A percentile compares a stretch with the other conserved stretches of the same genome.
phyloP scores from a whole-genome alignment of 2,329 filamentous ascomycete species.

The Coniochaeta ligniaria region DNA sequence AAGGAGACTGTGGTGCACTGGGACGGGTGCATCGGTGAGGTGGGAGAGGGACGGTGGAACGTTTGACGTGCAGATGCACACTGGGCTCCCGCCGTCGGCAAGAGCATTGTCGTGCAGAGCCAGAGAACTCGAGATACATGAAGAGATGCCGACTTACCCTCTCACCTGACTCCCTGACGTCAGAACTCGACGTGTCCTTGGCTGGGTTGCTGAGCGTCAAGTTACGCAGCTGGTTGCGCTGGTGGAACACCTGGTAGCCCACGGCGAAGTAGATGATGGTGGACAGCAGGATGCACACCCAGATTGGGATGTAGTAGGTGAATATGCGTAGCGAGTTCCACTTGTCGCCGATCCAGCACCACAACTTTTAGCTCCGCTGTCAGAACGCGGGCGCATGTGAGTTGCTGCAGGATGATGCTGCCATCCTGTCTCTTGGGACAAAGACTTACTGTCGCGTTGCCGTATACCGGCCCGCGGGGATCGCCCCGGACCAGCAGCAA shows the following conservation, averaged over 20 bases:
- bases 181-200: constrained; percentile 20
- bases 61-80: neutral
- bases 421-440: neutral
- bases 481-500: constrained; percentile 50
- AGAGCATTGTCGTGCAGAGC: neutral
- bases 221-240: constrained; percentile 47
- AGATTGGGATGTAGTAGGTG: constrained; percentile 55
- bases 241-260: constrained; percentile 52
- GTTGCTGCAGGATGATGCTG: neutral
- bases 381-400: constrained; percentile 4
- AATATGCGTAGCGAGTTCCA: constrained; percentile 53
- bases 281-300: constrained; percentile 50
- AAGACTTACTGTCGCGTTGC: constrained; percentile 45
- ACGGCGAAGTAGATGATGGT: constrained; percentile 48
- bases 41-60: neutral
- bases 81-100: neutral
- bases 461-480: constrained; percentile 36
- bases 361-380: constrained; percentile 33
- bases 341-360: constrained; percentile 52
- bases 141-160: constrained; percentile 18
- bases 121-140: neutral
- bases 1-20: neutral
- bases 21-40: neutral
- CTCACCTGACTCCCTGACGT: constrained; percentile 21
- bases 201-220: constrained; percentile 39